Percentiles rank a stretch among this genome's conserved stretches.
phyloP scores from a whole-genome alignment of 805 yeast genomes.

The Saccharomyces eubayanus region DNA sequence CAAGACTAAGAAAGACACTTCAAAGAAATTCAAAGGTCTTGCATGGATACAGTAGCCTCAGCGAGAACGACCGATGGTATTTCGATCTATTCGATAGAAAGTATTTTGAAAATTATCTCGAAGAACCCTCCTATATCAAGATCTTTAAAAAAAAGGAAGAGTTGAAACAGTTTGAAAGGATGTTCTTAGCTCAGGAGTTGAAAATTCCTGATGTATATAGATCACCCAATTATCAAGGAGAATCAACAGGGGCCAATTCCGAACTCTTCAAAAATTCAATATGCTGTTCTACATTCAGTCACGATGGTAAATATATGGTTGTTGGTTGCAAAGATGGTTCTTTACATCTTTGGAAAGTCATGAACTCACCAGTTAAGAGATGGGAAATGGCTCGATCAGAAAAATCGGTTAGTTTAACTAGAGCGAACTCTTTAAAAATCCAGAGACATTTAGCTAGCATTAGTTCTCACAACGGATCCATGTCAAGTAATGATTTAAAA shows the following conservation, averaged over 20 bases:
- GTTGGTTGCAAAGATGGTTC: slow-evolving; percentile 71
- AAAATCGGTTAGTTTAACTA: slow-evolving; percentile 8
- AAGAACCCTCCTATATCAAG: slow-evolving; percentile 49
- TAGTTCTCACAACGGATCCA: background rate
- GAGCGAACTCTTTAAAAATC: slow-evolving; percentile 5
- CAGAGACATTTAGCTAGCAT: background rate
- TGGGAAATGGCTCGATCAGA: slow-evolving; percentile 32
- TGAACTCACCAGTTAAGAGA: slow-evolving; percentile 63
- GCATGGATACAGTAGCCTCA: slow-evolving; percentile 1
- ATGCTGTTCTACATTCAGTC: slow-evolving; percentile 66
- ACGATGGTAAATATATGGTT: slow-evolving; percentile 77
- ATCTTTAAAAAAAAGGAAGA: slow-evolving; percentile 39
- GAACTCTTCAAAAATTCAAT: slow-evolving; percentile 36
- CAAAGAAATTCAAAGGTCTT: background rate
- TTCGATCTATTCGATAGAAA: slow-evolving; percentile 29
- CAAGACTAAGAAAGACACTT: background rate
- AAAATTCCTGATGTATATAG: slow-evolving; percentile 18
- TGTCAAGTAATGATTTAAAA: background rate
- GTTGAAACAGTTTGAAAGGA: slow-evolving; percentile 40
- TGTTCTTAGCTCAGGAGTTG: slow-evolving; percentile 62
- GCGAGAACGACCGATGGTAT: slow-evolving; percentile 2
- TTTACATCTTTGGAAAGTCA: slow-evolving; percentile 71
- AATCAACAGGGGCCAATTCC: background rate
- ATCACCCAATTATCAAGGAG: background rate
- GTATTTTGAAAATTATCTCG: slow-evolving; percentile 36